A percentile compares a stretch with the other conserved stretches of the same genome.
Conservation (phyloP, 371 early-diverging fungal species). For the Phascolomyces articulosus region DNA sequence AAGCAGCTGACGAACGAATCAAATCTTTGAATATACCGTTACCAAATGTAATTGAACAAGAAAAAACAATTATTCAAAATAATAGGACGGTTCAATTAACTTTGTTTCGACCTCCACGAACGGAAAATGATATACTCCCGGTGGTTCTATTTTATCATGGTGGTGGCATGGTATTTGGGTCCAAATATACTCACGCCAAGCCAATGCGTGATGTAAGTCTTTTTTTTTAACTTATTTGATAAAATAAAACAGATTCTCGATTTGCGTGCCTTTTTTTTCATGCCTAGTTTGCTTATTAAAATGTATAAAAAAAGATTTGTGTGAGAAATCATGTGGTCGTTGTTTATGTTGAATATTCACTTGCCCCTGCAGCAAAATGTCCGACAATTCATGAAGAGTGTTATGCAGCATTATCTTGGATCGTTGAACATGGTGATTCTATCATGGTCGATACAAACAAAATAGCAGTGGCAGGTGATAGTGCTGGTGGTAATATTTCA, state of each 20-base stretch:
- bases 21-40: background rate
- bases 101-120: constrained; percentile 18
- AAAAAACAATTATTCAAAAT: background rate
- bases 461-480: constrained; percentile 25
- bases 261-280: too few relatives aligned
- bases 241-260: too few relatives aligned
- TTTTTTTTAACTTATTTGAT: too few relatives aligned
- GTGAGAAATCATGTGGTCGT: constrained; percentile 15
- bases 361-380: constrained; percentile 30
- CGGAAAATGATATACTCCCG: constrained; percentile 16
- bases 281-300: too few relatives aligned
- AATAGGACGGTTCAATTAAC: background rate
- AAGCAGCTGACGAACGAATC: background rate
- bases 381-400: constrained; percentile 35
- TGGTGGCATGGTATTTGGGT: constrained; percentile 25
- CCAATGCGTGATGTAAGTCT: constrained; percentile 19
- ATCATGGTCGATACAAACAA: constrained; percentile 16
- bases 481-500: constrained; percentile 24
- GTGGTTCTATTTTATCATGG: constrained; percentile 24
- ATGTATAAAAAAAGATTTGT: constrained; percentile 9
- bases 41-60: constrained; percentile 12
- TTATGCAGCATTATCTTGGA: constrained; percentile 21
- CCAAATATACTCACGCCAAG: constrained; percentile 17
- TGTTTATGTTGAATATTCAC: constrained; percentile 27
- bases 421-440: constrained; percentile 8